These are phyloP conservation scores for Cladosporium cucumerinum DNA, from an alignment of 2,329 filamentous ascomycete species.

Conservation along the genomic window DNA sequence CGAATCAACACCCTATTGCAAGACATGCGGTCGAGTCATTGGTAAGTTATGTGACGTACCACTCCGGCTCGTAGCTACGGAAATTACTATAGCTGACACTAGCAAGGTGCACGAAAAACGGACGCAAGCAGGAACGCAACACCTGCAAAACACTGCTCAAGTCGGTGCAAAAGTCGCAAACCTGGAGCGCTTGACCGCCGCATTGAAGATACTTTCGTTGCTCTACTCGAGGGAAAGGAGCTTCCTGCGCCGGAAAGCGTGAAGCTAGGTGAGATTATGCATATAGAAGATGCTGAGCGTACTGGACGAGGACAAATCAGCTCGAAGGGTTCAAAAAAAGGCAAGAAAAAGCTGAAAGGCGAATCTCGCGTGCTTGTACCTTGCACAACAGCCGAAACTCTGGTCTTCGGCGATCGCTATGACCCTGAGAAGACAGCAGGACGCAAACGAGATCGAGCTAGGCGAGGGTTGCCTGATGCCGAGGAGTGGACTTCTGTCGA, in stretches of 20 bases:
- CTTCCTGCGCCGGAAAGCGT: background rate
- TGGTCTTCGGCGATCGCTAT: conserved; percentile 47
- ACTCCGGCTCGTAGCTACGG: background rate
- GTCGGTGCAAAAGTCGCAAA: conserved; percentile 52
- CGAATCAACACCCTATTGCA: conserved; percentile 44
- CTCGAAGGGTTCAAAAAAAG: background rate
- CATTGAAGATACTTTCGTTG: conserved; percentile 52
- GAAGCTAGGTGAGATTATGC: background rate
- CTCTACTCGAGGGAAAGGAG: conserved; percentile 36
- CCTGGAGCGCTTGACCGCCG: conserved; percentile 48
- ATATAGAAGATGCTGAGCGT: background rate
- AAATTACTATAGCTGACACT: conserved; percentile 18
- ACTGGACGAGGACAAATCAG: background rate
- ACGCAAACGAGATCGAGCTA: conserved; percentile 41
- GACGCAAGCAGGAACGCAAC: conserved; percentile 29
- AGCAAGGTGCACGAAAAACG: conserved; percentile 19
- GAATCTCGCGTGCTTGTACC: conserved; percentile 50
- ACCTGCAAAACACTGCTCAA: conserved; percentile 56
- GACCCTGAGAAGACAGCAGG: conserved; percentile 48
- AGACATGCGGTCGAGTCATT: conserved; percentile 56
- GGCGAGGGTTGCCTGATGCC: conserved; percentile 38
- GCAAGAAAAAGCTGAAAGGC: conserved; percentile 40
- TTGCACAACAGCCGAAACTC: conserved; percentile 49
- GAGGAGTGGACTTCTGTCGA: conserved; percentile 46
- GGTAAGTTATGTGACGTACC: background rate